These are phyloP conservation scores for Dissophora ornata DNA, from an alignment of 192 early-diverging fungal species.

Conservation along the genomic window DNA sequence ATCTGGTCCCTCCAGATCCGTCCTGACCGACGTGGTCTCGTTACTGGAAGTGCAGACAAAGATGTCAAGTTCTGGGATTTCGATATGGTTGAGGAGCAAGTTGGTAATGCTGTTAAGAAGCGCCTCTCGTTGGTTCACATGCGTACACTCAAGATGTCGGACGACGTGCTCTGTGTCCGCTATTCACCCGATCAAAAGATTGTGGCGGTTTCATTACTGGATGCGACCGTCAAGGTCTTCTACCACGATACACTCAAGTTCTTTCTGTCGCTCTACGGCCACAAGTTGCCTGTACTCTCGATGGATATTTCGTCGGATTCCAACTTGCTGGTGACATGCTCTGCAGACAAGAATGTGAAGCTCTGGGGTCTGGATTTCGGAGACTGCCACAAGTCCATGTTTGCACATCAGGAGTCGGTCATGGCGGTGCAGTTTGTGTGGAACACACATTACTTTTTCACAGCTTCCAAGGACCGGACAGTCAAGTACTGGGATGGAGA, in stretches of 20 bases:
- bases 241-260: conserved; percentile 97
- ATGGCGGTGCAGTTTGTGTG: conserved; percentile 90
- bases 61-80: conserved; percentile 99
- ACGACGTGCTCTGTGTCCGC: conserved; percentile 89
- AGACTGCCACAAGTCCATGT: conserved; percentile 95
- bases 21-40: conserved; percentile 88
- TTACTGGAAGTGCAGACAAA: conserved; percentile 93
- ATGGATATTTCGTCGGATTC: conserved; percentile 99
- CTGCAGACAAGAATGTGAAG: conserved; percentile 97
- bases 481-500: conserved; percentile 98
- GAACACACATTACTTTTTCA: conserved; percentile 96
- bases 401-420: conserved; percentile 94
- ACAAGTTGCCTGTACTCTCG: conserved; percentile 96
- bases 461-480: conserved; percentile 88
- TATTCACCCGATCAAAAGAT: conserved; percentile 88
- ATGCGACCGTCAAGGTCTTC: conserved; percentile 97
- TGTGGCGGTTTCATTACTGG: conserved; percentile 91
- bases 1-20: conserved; percentile 89
- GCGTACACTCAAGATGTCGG: conserved; percentile 94
- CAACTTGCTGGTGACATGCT: conserved; percentile 91
- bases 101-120: conserved; percentile 51
- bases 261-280: conserved; percentile 96
- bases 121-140: conserved; percentile 84
- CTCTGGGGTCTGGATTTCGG: conserved; percentile 99
- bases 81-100: conserved; percentile 71